phyloP scores from a whole-genome alignment of 2,329 filamentous ascomycete genomes.

The Fusarium sp. region DNA sequence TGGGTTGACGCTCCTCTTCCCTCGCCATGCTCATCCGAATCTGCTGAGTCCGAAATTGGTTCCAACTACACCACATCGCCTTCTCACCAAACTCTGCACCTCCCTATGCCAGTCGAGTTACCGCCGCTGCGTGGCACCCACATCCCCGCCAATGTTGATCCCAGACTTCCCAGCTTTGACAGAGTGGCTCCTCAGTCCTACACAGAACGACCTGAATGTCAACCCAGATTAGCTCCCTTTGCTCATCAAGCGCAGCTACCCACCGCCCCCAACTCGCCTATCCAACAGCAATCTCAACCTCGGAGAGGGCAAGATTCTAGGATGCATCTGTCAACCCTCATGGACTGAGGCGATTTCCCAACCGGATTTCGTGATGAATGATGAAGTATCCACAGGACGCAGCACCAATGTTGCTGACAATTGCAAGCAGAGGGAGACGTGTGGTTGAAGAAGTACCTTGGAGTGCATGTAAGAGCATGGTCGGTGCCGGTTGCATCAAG shows the following conservation, averaged over 20 bases:
- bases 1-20: conserved; percentile 50
- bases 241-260: conserved; percentile 39
- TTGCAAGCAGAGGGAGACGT: no score
- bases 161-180: conserved; percentile 48
- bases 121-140: conserved; percentile 48
- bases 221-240: conserved; percentile 26
- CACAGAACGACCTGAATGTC: conserved; percentile 10
- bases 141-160: conserved; percentile 6
- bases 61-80: conserved; percentile 73
- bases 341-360: conserved; percentile 13
- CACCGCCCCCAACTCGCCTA: conserved; percentile 45
- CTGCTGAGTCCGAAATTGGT: conserved; percentile 73
- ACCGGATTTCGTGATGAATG: not conserved
- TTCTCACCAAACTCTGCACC: conserved; percentile 48
- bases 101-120: conserved; percentile 56
- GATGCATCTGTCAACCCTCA: conserved; percentile 42
- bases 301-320: conserved; percentile 37
- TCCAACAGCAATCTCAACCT: conserved; percentile 31
- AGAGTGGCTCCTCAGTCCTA: conserved; percentile 23
- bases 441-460: not conserved
- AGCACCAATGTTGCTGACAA: no score
- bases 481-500: not conserved
- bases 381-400: no score
- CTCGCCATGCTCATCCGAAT: conserved; percentile 55
- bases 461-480: not conserved